Base-by-base conservation (phyloP, 306 rosid genomes). In the Cucurbita maxima region DNA sequence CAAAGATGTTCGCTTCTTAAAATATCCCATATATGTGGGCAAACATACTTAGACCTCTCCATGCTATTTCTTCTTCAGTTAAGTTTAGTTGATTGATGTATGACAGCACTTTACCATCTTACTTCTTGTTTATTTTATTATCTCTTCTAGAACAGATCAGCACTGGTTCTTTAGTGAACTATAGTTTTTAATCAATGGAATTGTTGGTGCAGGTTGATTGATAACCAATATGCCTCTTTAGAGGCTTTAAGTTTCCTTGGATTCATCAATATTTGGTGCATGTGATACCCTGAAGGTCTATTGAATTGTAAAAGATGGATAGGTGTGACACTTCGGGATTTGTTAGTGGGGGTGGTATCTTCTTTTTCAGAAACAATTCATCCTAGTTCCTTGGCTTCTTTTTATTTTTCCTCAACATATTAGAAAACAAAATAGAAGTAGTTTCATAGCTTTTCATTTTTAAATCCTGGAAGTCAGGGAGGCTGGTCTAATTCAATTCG, bases 291-390 rank as follows among this genome's bases (percentile, higher is more conserved):
- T 69, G 77, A 78, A 74, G 59, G 54, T 58, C 55, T 73, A 53
- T 83, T 79, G 68, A 75, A 76, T 77, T 77, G 73, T 73, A 53
- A 54, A 48, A 78, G 76, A 95, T 95, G 99, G 99, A 95, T 82
- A 88, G 99, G 3, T 88, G 87, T 2, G 99, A 95, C 84, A 95
- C 99, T 43, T 95, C 99, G 0, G 99, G 97, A 78, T 95, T 95
- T 86, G 99, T 95, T 52, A 95, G 99, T 11, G 99, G 99, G 83
- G 99, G 96, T 74, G 89, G 81, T 77, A 79, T 77, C 56, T 68
- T 79, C 53, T 68, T 79, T 72, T 77, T 58, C 76, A 19, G 83
- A 86, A 74, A 55, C 85, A 75, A 82, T 90, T 90, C 79, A 86
- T 86, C 62, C 66, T 86, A 79, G 78, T 79, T 78, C 80, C 82